These are phyloP conservation scores for Xerocomellus intermedius DNA, from an alignment of 768 basidiomycete species.

Conservation along the genomic window DNA sequence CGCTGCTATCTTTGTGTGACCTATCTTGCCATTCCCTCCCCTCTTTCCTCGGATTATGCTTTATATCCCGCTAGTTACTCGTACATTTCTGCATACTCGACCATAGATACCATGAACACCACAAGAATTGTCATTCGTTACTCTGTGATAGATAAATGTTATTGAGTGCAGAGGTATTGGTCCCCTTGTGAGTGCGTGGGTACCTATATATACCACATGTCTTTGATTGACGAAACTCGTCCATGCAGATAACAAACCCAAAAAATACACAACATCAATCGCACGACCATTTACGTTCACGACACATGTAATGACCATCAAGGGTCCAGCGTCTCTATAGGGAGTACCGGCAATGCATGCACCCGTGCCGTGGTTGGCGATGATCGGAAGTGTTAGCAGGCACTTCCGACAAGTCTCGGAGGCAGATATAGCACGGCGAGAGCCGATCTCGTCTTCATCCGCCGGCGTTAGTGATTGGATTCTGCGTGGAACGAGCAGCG, in stretches of 20 bases:
- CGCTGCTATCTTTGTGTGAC: not conserved
- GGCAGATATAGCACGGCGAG: not conserved
- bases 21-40: not conserved
- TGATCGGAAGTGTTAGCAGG: too few relatives aligned
- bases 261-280: too few relatives aligned
- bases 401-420: too few relatives aligned
- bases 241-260: too few relatives aligned
- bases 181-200: not conserved
- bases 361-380: not conserved
- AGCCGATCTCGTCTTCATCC: not conserved
- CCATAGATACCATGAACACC: slow-evolving; percentile 12
- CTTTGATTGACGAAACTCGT: too few relatives aligned
- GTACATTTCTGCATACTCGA: not conserved
- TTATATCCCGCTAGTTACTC: not conserved
- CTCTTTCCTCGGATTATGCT: not conserved
- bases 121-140: not conserved
- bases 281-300: too few relatives aligned
- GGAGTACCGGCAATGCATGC: too few relatives aligned
- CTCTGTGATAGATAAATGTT: not conserved
- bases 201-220: too few relatives aligned
- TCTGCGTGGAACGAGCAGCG: too few relatives aligned
- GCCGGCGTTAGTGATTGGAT: not conserved
- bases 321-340: too few relatives aligned
- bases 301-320: too few relatives aligned
- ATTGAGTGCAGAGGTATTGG: not conserved